Evolutionary conservation across 2,329 filamentous ascomycete genomes (phyloP).

Genomic region (Verticillium isaacii): DNA sequence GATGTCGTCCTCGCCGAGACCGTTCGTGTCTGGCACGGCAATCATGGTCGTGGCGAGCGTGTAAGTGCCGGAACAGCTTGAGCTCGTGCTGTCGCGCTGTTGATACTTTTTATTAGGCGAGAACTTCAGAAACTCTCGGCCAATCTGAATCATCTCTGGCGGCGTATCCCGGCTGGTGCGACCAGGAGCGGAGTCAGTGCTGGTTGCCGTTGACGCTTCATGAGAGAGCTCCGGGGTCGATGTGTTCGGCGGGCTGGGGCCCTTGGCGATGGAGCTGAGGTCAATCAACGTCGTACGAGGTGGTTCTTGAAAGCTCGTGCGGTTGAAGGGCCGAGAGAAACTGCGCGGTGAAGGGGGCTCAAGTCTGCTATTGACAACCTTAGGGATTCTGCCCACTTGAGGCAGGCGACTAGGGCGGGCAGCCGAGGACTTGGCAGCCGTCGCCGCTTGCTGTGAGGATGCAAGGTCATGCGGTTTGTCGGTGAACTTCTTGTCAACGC

Average conservation of each 20-base stretch:
- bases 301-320: slow-evolving; percentile 41
- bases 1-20: slow-evolving; percentile 75
- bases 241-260: slow-evolving; percentile 37
- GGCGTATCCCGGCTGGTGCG: slow-evolving; percentile 17
- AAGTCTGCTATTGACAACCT: slow-evolving; percentile 66
- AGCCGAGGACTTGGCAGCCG: background rate
- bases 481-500: background rate
- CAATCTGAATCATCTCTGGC: slow-evolving; percentile 22
- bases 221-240: slow-evolving; percentile 32
- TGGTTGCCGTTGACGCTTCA: slow-evolving; percentile 29
- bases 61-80: slow-evolving; percentile 59
- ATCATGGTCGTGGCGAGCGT: slow-evolving; percentile 61
- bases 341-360: slow-evolving; percentile 69
- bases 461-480: slow-evolving; percentile 2
- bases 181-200: slow-evolving; percentile 14
- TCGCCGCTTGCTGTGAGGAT: background rate
- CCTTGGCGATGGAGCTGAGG: slow-evolving; percentile 33
- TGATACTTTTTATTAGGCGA: slow-evolving; percentile 69
- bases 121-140: slow-evolving; percentile 68
- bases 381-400: slow-evolving; percentile 82
- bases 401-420: slow-evolving; percentile 60
- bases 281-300: slow-evolving; percentile 19
- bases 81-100: slow-evolving; percentile 40
- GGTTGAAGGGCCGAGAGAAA: slow-evolving; percentile 78
- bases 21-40: slow-evolving; percentile 58